Conservation (phyloP, 225 moss, liverwort and hornwort genomes). For the Rhytidiadelphus loreus region DNA sequence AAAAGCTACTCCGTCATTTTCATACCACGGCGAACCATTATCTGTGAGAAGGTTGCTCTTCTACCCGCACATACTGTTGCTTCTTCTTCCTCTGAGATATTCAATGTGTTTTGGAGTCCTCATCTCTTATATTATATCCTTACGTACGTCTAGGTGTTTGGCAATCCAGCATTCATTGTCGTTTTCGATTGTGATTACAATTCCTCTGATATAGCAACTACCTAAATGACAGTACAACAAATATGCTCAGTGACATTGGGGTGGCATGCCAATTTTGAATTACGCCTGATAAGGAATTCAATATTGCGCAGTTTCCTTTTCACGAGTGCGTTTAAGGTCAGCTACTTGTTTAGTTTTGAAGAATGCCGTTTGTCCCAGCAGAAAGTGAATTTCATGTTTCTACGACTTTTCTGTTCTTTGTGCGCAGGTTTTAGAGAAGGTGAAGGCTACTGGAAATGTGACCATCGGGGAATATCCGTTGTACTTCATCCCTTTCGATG, state of each 20-base stretch:
- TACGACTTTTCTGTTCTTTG: background rate
- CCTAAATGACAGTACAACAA: background rate
- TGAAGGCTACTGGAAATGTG: constrained; percentile 55
- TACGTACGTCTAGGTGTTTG: background rate
- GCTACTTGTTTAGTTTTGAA: background rate
- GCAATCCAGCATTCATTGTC: background rate
- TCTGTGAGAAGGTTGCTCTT: constrained; percentile 74
- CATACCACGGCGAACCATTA: constrained; percentile 75
- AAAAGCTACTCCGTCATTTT: constrained; percentile 79
- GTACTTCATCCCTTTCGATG: constrained; percentile 94
- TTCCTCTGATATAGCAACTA: background rate
- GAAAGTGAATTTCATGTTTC: background rate
- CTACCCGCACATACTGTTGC: background rate
- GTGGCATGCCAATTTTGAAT: background rate
- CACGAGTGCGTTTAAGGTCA: background rate
- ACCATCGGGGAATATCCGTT: constrained; percentile 75
- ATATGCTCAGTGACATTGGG: background rate
- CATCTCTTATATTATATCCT: background rate
- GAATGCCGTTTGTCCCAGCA: background rate
- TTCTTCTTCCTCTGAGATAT: background rate
- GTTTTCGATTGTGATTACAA: background rate
- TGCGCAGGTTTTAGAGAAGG: constrained; percentile 76
- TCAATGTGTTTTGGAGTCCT: background rate
- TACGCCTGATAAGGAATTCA: background rate
- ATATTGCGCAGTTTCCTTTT: background rate